Evolutionary conservation across 2,329 filamentous ascomycete genomes (phyloP).

Genomic region (Coleophoma crateriformis): DNA sequence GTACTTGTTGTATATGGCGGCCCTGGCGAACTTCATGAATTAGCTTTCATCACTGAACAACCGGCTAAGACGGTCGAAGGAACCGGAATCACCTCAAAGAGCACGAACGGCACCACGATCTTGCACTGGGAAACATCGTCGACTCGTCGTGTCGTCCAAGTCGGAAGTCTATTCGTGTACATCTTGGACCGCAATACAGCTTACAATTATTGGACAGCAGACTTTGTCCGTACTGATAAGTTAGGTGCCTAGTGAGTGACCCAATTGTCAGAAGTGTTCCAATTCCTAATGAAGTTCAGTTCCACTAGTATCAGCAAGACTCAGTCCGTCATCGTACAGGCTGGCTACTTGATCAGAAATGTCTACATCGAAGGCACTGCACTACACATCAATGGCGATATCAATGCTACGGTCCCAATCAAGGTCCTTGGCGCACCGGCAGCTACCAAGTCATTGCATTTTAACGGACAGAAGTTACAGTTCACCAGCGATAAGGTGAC

Average conservation of each 20-base stretch:
- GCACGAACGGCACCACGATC: slow-evolving; percentile 36
- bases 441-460: slow-evolving; percentile 47
- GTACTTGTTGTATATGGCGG: slow-evolving; percentile 61
- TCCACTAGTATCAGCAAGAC: slow-evolving; percentile 25
- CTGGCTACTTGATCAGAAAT: slow-evolving; percentile 58
- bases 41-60: slow-evolving; percentile 38
- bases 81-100: slow-evolving; percentile 23
- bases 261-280: neutral
- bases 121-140: slow-evolving; percentile 50
- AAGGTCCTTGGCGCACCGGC: slow-evolving; percentile 62
- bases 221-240: slow-evolving; percentile 36
- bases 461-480: slow-evolving; percentile 47
- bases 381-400: slow-evolving; percentile 62
- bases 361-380: slow-evolving; percentile 49
- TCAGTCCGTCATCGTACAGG: slow-evolving; percentile 53
- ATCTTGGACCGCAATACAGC: slow-evolving; percentile 54
- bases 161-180: slow-evolving; percentile 29
- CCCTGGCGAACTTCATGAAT: slow-evolving; percentile 55
- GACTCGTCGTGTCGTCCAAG: slow-evolving; percentile 44
- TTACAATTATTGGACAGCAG: slow-evolving; percentile 64
- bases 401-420: slow-evolving; percentile 63
- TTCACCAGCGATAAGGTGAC: slow-evolving; percentile 36
- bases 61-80: slow-evolving; percentile 27
- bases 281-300: slow-evolving; percentile 10
- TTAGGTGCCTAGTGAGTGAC: slow-evolving; percentile 26